phyloP scores from a whole-genome alignment of 345 rosid species.

The Camelina hispida region DNA sequence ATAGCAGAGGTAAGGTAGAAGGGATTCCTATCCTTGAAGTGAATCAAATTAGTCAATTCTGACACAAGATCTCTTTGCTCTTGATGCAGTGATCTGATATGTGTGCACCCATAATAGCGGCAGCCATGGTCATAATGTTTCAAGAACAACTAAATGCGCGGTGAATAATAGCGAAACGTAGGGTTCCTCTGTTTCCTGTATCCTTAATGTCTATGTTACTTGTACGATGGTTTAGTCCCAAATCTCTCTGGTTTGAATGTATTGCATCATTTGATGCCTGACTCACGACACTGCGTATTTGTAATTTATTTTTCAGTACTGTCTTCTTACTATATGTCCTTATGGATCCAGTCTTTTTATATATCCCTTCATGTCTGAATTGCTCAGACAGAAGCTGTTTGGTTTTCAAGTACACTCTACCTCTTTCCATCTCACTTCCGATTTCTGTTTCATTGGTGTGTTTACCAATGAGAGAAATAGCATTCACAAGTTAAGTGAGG shows the following conservation, averaged over 20 bases:
- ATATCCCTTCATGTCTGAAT: constrained; percentile 5
- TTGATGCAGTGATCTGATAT: constrained; percentile 36
- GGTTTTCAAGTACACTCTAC: neutral
- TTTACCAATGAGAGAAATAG: neutral
- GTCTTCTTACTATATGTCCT: constrained; percentile 9
- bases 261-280: constrained; percentile 21
- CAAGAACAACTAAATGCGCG: constrained; percentile 36
- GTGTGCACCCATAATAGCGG: constrained; percentile 34
- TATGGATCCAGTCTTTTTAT: constrained; percentile 7
- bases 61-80: constrained; percentile 21
- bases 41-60: neutral
- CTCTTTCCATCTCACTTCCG: neutral
- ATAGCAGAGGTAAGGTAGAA: constrained; percentile 42
- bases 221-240: constrained; percentile 34
- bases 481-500: neutral
- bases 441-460: neutral
- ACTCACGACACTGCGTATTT: constrained; percentile 19
- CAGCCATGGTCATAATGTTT: constrained; percentile 26
- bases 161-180: constrained; percentile 40
- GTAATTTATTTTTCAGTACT: constrained; percentile 21
- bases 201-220: constrained; percentile 30
- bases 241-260: constrained; percentile 33
- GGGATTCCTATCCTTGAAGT: neutral
- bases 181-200: constrained; percentile 33
- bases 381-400: neutral